Evolutionary conservation across 768 basidiomycete species (phyloP).

Genomic region (Suillus weaverae): DNA sequence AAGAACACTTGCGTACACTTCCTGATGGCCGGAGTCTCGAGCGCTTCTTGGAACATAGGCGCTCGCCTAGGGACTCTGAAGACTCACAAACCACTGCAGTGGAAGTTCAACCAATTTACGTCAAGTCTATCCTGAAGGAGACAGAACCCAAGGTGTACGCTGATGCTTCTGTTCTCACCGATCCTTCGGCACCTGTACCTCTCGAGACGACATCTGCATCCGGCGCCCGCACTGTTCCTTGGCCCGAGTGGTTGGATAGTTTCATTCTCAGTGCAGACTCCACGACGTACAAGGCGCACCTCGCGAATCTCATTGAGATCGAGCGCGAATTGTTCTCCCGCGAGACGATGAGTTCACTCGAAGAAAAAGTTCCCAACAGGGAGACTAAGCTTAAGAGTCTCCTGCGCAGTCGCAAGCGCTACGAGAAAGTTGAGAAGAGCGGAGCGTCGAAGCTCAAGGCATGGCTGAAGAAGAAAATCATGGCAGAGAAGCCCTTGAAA

Average conservation of each 20-base stretch:
- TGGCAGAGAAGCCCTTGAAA: conserved; percentile 36
- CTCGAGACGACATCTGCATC: conserved; percentile 21
- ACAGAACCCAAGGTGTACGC: conserved; percentile 16
- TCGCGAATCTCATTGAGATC: conserved; percentile 36
- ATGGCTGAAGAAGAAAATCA: conserved; percentile 64
- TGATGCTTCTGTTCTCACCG: conserved; percentile 24
- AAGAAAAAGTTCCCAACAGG: conserved; percentile 27
- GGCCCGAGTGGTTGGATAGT: conserved; percentile 43
- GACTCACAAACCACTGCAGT: conserved; percentile 64
- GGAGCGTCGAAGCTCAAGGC: conserved; percentile 55
- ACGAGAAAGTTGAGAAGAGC: conserved; percentile 31
- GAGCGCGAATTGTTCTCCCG: conserved; percentile 33
- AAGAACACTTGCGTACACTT: conserved; percentile 37
- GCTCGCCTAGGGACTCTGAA: conserved; percentile 59
- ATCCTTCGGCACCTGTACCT: conserved; percentile 13
- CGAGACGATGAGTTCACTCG: conserved; percentile 19
- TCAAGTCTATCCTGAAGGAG: conserved; percentile 17
- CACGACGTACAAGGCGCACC: conserved; percentile 36
- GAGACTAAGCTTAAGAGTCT: conserved; percentile 43
- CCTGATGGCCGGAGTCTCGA: conserved; percentile 11
- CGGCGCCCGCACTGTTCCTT: conserved; percentile 33
- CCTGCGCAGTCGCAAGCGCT: conserved; percentile 43
- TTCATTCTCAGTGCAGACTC: conserved; percentile 36
- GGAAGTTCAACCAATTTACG: conserved; percentile 17
- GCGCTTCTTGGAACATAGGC: conserved; percentile 27